These are phyloP conservation scores for Ustilago tritici DNA, from an alignment of 1,284 basidiomycete genomes.

Conservation along the genomic window DNA sequence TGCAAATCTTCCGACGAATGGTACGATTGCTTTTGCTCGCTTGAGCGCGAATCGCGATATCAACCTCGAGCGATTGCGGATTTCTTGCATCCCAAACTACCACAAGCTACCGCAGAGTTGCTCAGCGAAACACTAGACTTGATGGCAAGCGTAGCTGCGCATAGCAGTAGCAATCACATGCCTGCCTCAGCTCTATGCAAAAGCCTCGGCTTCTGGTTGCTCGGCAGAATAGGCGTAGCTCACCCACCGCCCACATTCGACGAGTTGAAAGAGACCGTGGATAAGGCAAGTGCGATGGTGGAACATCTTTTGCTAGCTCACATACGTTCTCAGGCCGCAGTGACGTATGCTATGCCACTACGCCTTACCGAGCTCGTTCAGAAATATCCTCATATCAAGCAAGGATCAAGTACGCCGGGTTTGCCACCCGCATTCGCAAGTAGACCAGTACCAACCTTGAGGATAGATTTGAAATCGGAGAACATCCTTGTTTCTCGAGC, in stretches of 20 bases:
- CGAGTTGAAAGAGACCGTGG: slow-evolving; percentile 20
- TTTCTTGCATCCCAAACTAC: slow-evolving; percentile 46
- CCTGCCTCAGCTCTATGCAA: slow-evolving; percentile 46
- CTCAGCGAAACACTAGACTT: slow-evolving; percentile 52
- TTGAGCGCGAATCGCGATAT: slow-evolving; percentile 44
- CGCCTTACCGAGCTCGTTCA: slow-evolving; percentile 54
- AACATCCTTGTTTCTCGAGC: slow-evolving; percentile 45
- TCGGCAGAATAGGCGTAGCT: slow-evolving; percentile 51
- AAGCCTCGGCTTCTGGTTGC: slow-evolving; percentile 57
- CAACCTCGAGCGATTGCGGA: slow-evolving; percentile 45
- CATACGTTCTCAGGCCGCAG: slow-evolving; percentile 50
- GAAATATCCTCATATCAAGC: slow-evolving; percentile 42
- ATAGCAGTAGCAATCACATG: slow-evolving; percentile 58
- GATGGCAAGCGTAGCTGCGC: slow-evolving; percentile 54
- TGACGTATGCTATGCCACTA: slow-evolving; percentile 54
- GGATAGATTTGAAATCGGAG: slow-evolving; percentile 49
- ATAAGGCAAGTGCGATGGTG: slow-evolving; percentile 23
- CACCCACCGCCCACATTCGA: slow-evolving; percentile 51
- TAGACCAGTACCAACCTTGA: slow-evolving; percentile 26
- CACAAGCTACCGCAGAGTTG: slow-evolving; percentile 40
- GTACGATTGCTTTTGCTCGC: slow-evolving; percentile 51
- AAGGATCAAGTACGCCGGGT: slow-evolving; percentile 13
- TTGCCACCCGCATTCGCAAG: slow-evolving; percentile 35
- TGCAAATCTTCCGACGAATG: slow-evolving; percentile 35
- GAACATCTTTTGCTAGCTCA: slow-evolving; percentile 61